phyloP scores from a whole-genome alignment of 1,284 basidiomycete species.

The Peniophora sp. region DNA sequence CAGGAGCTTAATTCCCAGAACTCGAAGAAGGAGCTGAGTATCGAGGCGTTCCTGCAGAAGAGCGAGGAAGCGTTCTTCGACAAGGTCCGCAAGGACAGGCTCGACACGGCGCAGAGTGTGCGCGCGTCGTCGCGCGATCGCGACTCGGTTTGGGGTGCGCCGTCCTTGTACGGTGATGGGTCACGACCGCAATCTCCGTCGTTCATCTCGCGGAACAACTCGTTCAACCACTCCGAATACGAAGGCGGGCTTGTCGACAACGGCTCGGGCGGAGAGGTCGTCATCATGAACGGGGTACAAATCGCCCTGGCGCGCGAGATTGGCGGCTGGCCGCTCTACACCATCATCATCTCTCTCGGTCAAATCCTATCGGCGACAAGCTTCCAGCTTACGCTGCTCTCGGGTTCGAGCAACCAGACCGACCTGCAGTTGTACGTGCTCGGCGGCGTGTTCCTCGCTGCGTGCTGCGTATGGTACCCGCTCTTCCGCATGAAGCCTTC shows the following conservation, averaged over 20 bases:
- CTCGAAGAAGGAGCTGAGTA: slow-evolving; percentile 85
- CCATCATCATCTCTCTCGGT: slow-evolving; percentile 79
- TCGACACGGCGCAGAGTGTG: slow-evolving; percentile 69
- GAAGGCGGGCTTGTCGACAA: slow-evolving; percentile 37
- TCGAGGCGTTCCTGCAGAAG: slow-evolving; percentile 84
- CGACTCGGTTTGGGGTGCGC: slow-evolving; percentile 74
- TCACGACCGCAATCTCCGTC: slow-evolving; percentile 49
- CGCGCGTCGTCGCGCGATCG: slow-evolving; percentile 57
- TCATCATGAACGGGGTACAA: slow-evolving; percentile 75
- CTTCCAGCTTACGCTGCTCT: slow-evolving; percentile 87
- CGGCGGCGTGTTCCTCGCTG: slow-evolving; percentile 77
- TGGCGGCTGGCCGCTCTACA: slow-evolving; percentile 84
- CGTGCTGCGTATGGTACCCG: slow-evolving; percentile 85
- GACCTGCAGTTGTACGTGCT: slow-evolving; percentile 85
- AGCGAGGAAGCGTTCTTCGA: slow-evolving; percentile 91
- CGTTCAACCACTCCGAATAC: slow-evolving; percentile 36
- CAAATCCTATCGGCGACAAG: slow-evolving; percentile 88
- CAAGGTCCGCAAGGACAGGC: slow-evolving; percentile 80
- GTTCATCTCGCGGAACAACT: slow-evolving; percentile 39
- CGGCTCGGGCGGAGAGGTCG: slow-evolving; percentile 37
- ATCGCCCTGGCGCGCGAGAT: slow-evolving; percentile 73
- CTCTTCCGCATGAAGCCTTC: slow-evolving; percentile 86
- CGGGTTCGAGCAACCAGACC: slow-evolving; percentile 78
- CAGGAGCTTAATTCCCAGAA: slow-evolving; percentile 76
- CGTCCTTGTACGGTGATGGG: slow-evolving; percentile 56